Percentiles rank a stretch among this genome's conserved stretches.
Evolutionary conservation across 306 rosid species (phyloP).

Genomic region (Arachis hypogaea): DNA sequence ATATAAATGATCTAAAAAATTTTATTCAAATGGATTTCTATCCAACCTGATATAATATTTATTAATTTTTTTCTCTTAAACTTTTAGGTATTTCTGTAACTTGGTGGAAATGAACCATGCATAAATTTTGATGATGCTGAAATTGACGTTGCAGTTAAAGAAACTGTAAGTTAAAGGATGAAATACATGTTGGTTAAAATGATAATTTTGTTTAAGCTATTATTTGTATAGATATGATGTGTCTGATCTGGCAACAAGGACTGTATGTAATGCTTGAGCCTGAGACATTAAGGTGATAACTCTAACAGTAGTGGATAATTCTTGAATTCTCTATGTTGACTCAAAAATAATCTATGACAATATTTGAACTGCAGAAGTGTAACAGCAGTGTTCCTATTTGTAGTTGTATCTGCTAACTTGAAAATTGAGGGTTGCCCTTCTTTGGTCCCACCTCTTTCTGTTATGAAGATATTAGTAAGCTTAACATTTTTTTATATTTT

Average conservation of each 20-base stretch:
- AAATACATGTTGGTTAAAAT: too few relatives aligned
- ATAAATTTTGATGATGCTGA: slow-evolving; percentile 96
- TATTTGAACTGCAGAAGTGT: slow-evolving; percentile 2
- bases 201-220: too few relatives aligned
- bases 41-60: not conserved
- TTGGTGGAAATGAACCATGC: slow-evolving; percentile 99
- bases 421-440: slow-evolving; percentile 16
- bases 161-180: too few relatives aligned
- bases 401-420: slow-evolving; percentile 1
- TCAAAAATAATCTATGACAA: not conserved
- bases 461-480: slow-evolving; percentile 23
- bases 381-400: slow-evolving; percentile 2
- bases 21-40: slow-evolving; percentile 15
- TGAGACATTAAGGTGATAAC: slow-evolving; percentile 3
- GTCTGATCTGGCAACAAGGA: not conserved
- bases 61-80: not conserved
- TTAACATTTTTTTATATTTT: slow-evolving; percentile 8
- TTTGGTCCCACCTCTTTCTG: not conserved
- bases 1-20: slow-evolving; percentile 31
- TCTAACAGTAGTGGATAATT: slow-evolving; percentile 15
- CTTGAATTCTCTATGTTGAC: slow-evolving; percentile 2
- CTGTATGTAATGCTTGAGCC: not conserved
- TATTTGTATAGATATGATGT: not conserved
- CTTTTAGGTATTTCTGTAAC: slow-evolving; percentile 89
- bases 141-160: slow-evolving; percentile 84